Evolutionary conservation across 345 rosid species (phyloP).

Genomic region (Syzygium jambos): DNA sequence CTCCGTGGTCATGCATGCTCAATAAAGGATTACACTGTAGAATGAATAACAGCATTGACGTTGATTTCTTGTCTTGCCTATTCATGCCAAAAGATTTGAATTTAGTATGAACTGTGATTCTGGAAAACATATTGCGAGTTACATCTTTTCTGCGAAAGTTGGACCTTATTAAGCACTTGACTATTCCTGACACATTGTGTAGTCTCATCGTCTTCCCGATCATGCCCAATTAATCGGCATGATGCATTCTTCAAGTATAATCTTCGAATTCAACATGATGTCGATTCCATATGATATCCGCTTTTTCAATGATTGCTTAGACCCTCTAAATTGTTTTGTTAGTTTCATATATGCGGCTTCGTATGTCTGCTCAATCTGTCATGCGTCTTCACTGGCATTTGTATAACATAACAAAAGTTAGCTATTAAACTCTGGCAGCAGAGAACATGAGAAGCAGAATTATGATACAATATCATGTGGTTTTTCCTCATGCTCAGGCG

Average conservation of each 20-base stretch:
- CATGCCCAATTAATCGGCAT: not conserved
- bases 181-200: not conserved
- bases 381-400: not conserved
- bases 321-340: not conserved
- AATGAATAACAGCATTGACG: not conserved
- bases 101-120: not conserved
- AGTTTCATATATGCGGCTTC: not conserved
- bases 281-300: not conserved
- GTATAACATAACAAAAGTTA: not conserved
- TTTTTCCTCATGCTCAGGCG: not conserved
- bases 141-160: not conserved
- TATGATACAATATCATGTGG: not conserved
- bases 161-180: not conserved
- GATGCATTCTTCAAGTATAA: not conserved
- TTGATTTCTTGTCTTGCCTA: not conserved
- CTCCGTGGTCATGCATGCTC: not conserved
- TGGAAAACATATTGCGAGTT: not conserved
- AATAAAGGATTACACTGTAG: not conserved
- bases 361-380: not conserved
- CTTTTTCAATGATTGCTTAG: not conserved
- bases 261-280: not conserved
- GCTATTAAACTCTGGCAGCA: not conserved
- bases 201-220: not conserved
- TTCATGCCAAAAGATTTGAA: not conserved
- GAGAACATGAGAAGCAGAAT: not conserved